Evolutionary conservation across 768 basidiomycete species (phyloP), one percentile per base, ranked within the genome.

Genomic region (Omphalotus guepiniiformis): DNA sequence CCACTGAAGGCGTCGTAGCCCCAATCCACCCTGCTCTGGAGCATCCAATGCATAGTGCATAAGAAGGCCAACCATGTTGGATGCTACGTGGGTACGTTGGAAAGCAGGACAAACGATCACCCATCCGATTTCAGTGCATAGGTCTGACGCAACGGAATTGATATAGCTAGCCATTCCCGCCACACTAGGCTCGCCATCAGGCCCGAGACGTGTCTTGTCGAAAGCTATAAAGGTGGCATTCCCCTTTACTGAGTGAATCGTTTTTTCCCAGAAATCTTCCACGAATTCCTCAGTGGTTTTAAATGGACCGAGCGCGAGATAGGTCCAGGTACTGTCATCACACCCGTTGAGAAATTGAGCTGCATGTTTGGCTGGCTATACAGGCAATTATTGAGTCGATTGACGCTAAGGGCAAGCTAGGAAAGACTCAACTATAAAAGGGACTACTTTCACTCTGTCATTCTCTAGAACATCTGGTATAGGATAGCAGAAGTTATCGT

Each of bases 1-100:
- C 80, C 83, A 88, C 23, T 77, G 76, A 0, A 84, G 76, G 8
- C 85, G 70, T 3, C 84, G 72, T 28, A 88, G 58, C 1, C 79
- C 76, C 2, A 86, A 65, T 1, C 77, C 78, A 22, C 68, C 61
- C 12, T 59, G 58, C 5, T 57, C 56, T 0, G 77, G 73, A 2
- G 63, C 48, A 42, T 75, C 65, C 12, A 76, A 59, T 6, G 74
- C 65, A 42, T 73, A 76, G 15, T 68, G 63, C 16, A 89, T 63
- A 7, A 82, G 62, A 2, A 80, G 56, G 0, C 76, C 78, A 12
- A 72, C 62, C 1, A 75, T 73, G 51, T 78, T 76, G 3, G 80
- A 73, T 2, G 80, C 72, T 26, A 86, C 74, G 52, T 85, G 80
- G 0, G 81, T 85, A 13, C 79, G 68, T 49, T 84, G 83, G 58